phyloP scores from a whole-genome alignment of 1,139 yeast species.

The Candida tunisiensis region DNA sequence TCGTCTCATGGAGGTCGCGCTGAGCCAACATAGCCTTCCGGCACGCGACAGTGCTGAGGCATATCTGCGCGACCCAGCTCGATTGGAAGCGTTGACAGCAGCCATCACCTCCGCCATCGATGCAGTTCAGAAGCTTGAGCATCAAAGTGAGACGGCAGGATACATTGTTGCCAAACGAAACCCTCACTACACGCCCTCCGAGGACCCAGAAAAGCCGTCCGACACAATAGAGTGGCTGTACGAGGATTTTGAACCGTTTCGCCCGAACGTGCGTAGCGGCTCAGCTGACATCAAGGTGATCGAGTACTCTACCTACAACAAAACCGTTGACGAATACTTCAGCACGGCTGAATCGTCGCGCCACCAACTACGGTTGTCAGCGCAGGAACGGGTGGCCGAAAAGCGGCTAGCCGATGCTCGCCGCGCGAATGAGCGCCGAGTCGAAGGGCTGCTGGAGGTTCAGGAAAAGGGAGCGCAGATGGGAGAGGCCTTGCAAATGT shows the following conservation, averaged over 20 bases:
- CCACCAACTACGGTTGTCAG: slow-evolving; percentile 53
- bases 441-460: slow-evolving; percentile 46
- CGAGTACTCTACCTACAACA: slow-evolving; percentile 58
- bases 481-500: slow-evolving; percentile 57
- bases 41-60: no score
- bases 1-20: no score
- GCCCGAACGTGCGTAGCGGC: slow-evolving; percentile 28
- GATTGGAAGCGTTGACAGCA: slow-evolving; percentile 22
- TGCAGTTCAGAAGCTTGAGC: slow-evolving; percentile 15
- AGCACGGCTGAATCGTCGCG: slow-evolving; percentile 76
- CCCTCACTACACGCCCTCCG: no score
- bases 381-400: slow-evolving; percentile 58
- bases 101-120: slow-evolving; percentile 35
- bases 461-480: slow-evolving; percentile 48
- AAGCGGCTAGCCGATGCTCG: slow-evolving; percentile 62
- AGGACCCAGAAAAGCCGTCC: no score
- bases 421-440: slow-evolving; percentile 54
- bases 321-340: slow-evolving; percentile 68
- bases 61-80: no score
- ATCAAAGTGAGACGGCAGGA: slow-evolving; percentile 30
- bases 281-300: slow-evolving; percentile 9
- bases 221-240: slow-evolving; percentile 40
- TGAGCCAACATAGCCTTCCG: no score
- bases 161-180: slow-evolving; percentile 51
- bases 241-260: slow-evolving; percentile 79